Evolutionary conservation across 2,329 filamentous ascomycete species (phyloP).

Genomic region (Cercospora sesami): DNA sequence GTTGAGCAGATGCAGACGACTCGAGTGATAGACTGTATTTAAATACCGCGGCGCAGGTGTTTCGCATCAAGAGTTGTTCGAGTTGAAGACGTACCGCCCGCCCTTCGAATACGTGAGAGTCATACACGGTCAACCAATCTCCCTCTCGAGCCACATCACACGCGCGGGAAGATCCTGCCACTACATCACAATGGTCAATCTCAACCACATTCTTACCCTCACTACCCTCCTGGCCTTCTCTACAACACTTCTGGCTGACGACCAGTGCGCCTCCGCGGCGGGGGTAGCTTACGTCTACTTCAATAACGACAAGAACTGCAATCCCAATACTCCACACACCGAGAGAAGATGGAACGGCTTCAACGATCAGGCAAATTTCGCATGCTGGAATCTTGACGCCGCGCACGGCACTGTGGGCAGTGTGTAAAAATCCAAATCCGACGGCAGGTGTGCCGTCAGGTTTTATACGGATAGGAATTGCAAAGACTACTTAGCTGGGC

Average conservation of each 20-base stretch:
- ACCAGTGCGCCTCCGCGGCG: neutral
- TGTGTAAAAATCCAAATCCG: neutral
- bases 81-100: neutral
- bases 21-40: neutral
- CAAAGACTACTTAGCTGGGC: neutral
- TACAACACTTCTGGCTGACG: neutral
- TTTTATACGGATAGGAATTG: neutral
- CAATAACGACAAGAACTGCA: neutral
- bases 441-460: neutral
- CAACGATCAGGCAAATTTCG: neutral
- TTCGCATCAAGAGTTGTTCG: neutral
- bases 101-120: neutral
- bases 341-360: neutral
- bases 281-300: neutral
- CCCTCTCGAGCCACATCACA: neutral
- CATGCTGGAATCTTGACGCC: neutral
- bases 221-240: neutral
- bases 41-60: neutral
- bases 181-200: neutral
- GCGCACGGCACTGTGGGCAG: neutral
- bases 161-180: neutral
- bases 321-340: neutral
- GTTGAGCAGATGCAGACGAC: neutral
- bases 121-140: neutral
- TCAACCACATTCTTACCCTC: neutral